These are phyloP conservation scores for Alternaria ventricosa DNA, from an alignment of 2,329 filamentous ascomycete genomes.

Conservation along the genomic window DNA sequence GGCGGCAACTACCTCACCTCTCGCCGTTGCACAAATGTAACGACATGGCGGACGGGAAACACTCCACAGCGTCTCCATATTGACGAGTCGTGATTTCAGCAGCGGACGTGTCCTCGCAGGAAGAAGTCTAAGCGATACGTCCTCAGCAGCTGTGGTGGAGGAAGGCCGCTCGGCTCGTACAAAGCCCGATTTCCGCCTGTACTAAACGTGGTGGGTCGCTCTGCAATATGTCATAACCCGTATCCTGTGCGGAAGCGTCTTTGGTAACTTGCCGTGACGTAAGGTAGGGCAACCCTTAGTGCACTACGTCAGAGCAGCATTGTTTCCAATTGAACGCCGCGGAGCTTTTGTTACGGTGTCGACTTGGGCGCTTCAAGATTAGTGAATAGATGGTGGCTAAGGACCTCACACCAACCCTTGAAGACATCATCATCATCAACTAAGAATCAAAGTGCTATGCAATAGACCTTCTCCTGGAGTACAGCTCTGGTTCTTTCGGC, in stretches of 20 bases:
- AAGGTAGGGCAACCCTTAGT: neutral
- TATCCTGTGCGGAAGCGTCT: neutral
- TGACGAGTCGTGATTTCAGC: neutral
- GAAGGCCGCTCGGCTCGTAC: slow-evolving; percentile 2
- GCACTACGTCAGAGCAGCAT: neutral
- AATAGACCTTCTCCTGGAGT: neutral
- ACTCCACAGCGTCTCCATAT: slow-evolving; percentile 6
- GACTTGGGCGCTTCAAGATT: neutral
- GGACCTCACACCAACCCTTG: neutral
- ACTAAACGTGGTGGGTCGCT: slow-evolving; percentile 7
- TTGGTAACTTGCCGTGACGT: neutral
- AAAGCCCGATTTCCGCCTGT: slow-evolving; percentile 4
- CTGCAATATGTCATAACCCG: slow-evolving; percentile 15
- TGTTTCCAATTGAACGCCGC: neutral
- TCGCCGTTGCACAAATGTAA: neutral
- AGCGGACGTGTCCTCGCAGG: slow-evolving; percentile 15
- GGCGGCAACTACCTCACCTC: neutral
- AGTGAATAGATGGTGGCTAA: neutral
- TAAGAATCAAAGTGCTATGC: neutral
- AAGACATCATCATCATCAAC: neutral
- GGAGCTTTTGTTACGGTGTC: neutral
- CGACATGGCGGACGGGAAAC: neutral
- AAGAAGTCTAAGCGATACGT: slow-evolving; percentile 10
- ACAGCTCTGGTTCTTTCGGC: neutral
- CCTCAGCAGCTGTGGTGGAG: slow-evolving; percentile 1